A percentile compares a stretch with the other conserved stretches of the same genome.
These are phyloP conservation scores for Curvularia spicifera DNA, from an alignment of 2,329 filamentous ascomycete genomes.

Conservation along the genomic window DNA sequence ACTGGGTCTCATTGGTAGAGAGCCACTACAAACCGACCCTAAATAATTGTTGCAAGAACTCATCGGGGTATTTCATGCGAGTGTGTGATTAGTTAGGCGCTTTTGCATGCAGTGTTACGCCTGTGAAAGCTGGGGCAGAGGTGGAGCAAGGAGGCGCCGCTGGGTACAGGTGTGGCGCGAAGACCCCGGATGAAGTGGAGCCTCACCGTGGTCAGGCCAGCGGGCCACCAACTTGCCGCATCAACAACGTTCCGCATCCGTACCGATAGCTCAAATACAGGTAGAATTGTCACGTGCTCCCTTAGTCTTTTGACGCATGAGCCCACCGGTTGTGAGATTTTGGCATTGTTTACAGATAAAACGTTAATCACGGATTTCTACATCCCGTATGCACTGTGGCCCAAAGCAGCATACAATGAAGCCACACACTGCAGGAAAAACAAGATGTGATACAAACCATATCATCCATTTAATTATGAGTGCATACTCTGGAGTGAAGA, in stretches of 20 bases:
- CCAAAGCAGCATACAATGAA: not conserved
- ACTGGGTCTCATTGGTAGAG: not conserved
- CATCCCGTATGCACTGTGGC: not conserved
- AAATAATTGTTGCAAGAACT: not conserved
- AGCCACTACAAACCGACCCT: not conserved
- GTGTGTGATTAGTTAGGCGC: not conserved
- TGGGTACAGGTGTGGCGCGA: conserved; percentile 3
- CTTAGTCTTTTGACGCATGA: not conserved
- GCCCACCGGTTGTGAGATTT: not conserved
- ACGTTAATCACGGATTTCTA: not conserved
- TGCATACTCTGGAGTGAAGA: not conserved
- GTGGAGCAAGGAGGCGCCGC: conserved; percentile 2
- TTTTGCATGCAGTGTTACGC: not conserved
- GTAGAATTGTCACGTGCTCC: conserved; percentile 2
- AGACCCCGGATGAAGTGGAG: conserved; percentile 7
- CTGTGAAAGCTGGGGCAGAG: not conserved
- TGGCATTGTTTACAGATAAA: not conserved
- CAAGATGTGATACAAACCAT: not conserved
- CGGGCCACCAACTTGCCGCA: conserved; percentile 16
- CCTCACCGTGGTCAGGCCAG: conserved; percentile 10
- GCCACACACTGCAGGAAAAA: not conserved
- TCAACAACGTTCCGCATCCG: conserved; percentile 8
- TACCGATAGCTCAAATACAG: conserved; percentile 2
- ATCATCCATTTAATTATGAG: not conserved
- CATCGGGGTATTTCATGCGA: not conserved